phyloP scores from a whole-genome alignment of 73 alveolate species.

The Paramecium biaurelia region DNA sequence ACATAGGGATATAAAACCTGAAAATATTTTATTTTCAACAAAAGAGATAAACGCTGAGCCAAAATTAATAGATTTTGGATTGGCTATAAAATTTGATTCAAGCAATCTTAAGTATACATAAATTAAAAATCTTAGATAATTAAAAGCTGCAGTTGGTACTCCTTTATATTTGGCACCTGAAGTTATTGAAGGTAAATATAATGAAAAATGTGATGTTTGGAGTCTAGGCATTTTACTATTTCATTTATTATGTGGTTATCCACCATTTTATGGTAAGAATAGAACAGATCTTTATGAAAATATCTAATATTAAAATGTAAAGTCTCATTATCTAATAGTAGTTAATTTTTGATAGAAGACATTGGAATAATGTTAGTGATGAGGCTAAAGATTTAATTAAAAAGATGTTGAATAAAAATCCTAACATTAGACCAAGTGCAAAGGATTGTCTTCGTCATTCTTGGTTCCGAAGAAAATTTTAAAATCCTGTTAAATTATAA shows the following conservation, averaged over 20 bases:
- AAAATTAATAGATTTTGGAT: slow-evolving; percentile 96
- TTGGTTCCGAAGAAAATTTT: slow-evolving; percentile 68
- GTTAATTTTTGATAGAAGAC: slow-evolving; percentile 34
- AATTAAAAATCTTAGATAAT: slow-evolving; percentile 60
- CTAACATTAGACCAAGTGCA: slow-evolving; percentile 79
- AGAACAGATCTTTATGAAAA: slow-evolving; percentile 83
- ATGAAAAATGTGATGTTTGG: slow-evolving; percentile 94
- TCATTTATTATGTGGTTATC: slow-evolving; percentile 89
- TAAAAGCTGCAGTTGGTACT: slow-evolving; percentile 93
- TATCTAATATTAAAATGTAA: slow-evolving; percentile 51
- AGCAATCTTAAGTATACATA: slow-evolving; percentile 64
- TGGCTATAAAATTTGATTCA: slow-evolving; percentile 73
- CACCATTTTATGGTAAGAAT: slow-evolving; percentile 92
- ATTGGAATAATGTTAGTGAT: slow-evolving; percentile 55
- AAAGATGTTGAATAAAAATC: slow-evolving; percentile 86
- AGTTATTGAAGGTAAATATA: slow-evolving; percentile 93
- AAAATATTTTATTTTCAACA: slow-evolving; percentile 88
- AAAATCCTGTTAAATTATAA: background rate
- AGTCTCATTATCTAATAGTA: background rate
- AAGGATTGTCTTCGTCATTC: slow-evolving; percentile 84
- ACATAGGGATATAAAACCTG: slow-evolving; percentile 98
- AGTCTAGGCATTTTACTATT: slow-evolving; percentile 90
- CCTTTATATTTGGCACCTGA: slow-evolving; percentile 97
- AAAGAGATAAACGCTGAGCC: slow-evolving; percentile 80
- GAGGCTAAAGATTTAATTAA: slow-evolving; percentile 87